A percentile compares a stretch with the other conserved stretches of the same genome.
Conservation (phyloP, 192 early-diverging fungal genomes). For the Pilaira anomala region DNA sequence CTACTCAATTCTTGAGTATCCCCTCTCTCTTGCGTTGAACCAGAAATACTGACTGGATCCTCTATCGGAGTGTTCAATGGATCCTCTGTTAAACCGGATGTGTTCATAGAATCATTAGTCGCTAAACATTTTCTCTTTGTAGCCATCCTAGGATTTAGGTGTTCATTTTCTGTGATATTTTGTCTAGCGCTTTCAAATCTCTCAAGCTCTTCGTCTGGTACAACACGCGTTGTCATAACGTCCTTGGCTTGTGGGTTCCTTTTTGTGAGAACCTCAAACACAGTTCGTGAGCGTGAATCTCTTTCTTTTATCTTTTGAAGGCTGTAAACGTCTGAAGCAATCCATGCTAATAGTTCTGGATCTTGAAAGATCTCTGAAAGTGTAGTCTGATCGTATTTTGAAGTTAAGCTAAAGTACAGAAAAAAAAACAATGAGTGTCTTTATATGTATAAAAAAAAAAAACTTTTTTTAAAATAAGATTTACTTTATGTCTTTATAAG, state of each 20-base stretch:
- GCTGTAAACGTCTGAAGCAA: neutral
- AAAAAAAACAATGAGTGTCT: neutral
- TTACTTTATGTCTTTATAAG: neutral
- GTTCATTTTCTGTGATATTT: too few species aligned
- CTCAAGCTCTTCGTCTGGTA: neutral
- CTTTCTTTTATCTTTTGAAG: neutral
- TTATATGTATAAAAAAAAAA: neutral
- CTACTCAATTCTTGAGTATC: too few species aligned
- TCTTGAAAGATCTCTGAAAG: constrained; percentile 11
- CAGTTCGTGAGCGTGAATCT: neutral
- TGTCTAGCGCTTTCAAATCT: neutral
- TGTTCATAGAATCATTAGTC: too few species aligned
- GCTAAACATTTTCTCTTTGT: neutral
- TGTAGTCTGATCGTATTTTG: neutral
- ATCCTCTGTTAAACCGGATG: too few species aligned
- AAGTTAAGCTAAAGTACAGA: neutral
- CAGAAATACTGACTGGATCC: too few species aligned
- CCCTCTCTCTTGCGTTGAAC: too few species aligned
- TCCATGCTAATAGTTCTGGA: neutral
- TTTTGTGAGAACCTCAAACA: neutral
- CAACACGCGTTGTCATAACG: neutral
- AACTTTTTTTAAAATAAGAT: neutral
- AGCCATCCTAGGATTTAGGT: neutral
- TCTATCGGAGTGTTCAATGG: too few species aligned
- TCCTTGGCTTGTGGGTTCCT: constrained; percentile 7